Conservation (phyloP, 495 filamentous ascomycete genomes). For the Daldinia loculata region DNA sequence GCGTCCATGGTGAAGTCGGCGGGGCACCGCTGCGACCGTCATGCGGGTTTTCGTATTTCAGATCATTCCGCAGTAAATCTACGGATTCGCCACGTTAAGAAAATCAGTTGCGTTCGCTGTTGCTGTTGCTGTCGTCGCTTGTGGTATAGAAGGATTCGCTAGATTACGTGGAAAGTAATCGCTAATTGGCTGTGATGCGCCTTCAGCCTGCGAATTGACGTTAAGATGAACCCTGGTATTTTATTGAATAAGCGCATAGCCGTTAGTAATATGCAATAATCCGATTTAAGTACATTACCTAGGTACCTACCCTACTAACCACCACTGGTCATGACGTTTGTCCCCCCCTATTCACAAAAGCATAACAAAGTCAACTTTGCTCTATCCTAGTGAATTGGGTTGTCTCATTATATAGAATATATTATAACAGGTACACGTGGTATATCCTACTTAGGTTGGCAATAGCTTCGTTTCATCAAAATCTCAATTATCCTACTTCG, state of each 20-base stretch:
- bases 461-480: not conserved
- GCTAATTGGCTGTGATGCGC: not conserved
- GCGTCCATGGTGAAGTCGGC: conserved; percentile 57
- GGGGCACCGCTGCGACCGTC: conserved; percentile 43
- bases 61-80: conserved; percentile 42
- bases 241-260: not conserved
- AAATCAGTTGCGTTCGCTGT: not conserved
- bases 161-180: not conserved
- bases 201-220: not conserved
- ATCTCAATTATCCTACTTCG: not conserved
- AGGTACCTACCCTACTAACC: too few species aligned
- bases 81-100: not conserved
- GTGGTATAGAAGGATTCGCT: not conserved
- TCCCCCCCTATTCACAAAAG: too few species aligned
- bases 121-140: not conserved
- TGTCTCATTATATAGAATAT: not conserved
- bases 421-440: not conserved
- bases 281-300: too few species aligned
- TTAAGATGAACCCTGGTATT: not conserved
- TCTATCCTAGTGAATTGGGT: too few species aligned
- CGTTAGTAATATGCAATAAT: not conserved
- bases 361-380: too few species aligned
- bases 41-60: conserved; percentile 24
- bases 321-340: too few species aligned
- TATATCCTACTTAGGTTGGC: too few species aligned